These are phyloP conservation scores for Pseudogymnoascus sp. DNA, from an alignment of 2,329 filamentous ascomycete genomes.

Conservation along the genomic window DNA sequence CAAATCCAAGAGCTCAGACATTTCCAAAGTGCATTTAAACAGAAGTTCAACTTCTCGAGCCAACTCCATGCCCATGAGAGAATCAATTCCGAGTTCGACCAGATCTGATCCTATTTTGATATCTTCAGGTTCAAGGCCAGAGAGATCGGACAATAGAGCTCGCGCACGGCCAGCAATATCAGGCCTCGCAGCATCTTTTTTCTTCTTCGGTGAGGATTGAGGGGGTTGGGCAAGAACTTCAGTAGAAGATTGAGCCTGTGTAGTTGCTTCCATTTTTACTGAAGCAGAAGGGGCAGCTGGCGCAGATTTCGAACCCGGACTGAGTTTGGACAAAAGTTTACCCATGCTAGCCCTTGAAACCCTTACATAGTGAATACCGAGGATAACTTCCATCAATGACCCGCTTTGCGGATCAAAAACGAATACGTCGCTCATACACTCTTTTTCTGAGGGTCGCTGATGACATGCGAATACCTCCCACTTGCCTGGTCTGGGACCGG, in stretches of 20 bases:
- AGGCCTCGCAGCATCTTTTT: too few species aligned
- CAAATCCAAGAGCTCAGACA: conserved; percentile 26
- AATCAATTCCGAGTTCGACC: conserved; percentile 42
- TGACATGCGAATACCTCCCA: conserved; percentile 29
- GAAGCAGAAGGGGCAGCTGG: too few species aligned
- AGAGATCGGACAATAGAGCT: conserved; percentile 5
- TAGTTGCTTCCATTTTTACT: too few species aligned
- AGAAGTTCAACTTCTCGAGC: conserved; percentile 33
- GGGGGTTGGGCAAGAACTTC: too few species aligned
- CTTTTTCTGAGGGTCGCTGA: conserved; percentile 21
- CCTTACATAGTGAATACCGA: conserved; percentile 29
- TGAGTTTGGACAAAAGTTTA: conserved; percentile 26
- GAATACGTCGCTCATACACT: conserved; percentile 30
- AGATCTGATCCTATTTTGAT: conserved; percentile 32
- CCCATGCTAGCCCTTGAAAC: conserved; percentile 26
- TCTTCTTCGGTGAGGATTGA: too few species aligned
- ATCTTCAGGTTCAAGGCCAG: conserved; percentile 32
- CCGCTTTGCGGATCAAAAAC: conserved; percentile 29
- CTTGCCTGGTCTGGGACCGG: neutral
- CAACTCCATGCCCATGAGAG: conserved; percentile 43
- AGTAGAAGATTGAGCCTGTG: too few species aligned
- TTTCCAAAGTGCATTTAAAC: conserved; percentile 30
- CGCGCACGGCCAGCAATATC: too few species aligned
- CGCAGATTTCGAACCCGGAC: too few species aligned
- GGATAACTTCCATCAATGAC: conserved; percentile 27